Conservation (phyloP, 345 rosid species). For the Theobroma cacao region DNA sequence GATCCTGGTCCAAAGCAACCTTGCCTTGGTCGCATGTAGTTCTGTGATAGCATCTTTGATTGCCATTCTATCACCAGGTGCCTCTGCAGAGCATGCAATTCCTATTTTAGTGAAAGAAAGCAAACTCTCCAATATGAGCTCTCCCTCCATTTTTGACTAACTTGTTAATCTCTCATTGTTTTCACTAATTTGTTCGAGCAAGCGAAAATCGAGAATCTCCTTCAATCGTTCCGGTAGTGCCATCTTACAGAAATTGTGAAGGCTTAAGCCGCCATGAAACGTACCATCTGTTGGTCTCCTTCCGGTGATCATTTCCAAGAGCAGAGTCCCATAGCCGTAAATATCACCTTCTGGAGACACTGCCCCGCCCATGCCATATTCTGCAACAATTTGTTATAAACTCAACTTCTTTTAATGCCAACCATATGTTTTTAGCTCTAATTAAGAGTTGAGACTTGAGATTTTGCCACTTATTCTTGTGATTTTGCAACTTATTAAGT, state of each 20-base stretch:
- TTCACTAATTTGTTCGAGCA: background rate
- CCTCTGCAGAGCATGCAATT: background rate
- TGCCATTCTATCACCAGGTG: background rate
- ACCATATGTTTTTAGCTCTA: no score
- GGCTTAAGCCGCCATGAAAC: conserved; percentile 15
- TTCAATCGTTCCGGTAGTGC: conserved; percentile 15
- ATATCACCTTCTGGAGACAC: conserved; percentile 17
- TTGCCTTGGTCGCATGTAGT: background rate
- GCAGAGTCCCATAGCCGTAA: conserved; percentile 28
- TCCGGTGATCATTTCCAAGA: no score
- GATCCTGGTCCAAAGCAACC: no score
- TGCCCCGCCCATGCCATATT: conserved; percentile 28
- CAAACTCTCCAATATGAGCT: background rate
- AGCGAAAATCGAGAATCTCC: conserved; percentile 4
- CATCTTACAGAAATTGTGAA: no score
- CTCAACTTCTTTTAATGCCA: no score
- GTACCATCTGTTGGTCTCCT: conserved; percentile 20
- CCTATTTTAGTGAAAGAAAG: background rate
- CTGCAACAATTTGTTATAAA: background rate
- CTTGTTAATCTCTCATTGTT: no score
- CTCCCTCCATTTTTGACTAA: background rate
- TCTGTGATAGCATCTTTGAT: background rate
- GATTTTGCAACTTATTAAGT: no score
- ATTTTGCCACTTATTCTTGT: no score
- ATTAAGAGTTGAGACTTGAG: no score